Percentiles rank a stretch among this genome's conserved stretches.
Evolutionary conservation across 176 grass and related monocot species (phyloP).

Genomic region (Oryza longistaminata): DNA sequence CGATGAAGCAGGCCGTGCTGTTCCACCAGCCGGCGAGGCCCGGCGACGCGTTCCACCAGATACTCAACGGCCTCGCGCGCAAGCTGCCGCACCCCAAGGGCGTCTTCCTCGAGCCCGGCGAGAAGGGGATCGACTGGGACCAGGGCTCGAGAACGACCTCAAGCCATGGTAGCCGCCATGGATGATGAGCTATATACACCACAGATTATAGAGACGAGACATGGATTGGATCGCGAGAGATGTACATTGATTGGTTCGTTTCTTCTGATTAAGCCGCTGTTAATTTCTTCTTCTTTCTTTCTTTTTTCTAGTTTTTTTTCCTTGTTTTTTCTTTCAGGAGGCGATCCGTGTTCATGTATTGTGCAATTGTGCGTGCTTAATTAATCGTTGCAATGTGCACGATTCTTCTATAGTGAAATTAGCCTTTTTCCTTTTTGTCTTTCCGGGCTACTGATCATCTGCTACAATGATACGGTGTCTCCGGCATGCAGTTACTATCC

Average conservation of each 20-base stretch:
- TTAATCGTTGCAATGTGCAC: background rate
- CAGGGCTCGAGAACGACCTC: conserved; percentile 51
- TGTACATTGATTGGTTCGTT: background rate
- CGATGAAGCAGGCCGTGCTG: conserved; percentile 69
- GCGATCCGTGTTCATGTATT: background rate
- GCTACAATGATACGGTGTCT: no score
- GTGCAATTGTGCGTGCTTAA: background rate
- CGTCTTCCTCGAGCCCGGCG: conserved; percentile 44
- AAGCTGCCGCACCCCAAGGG: conserved; percentile 58
- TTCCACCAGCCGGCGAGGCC: conserved; percentile 64
- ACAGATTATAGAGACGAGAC: background rate
- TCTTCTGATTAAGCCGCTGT: background rate
- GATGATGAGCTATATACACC: background rate
- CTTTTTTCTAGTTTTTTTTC: background rate
- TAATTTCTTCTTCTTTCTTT: background rate
- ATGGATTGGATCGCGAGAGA: background rate
- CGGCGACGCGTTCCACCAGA: conserved; percentile 69
- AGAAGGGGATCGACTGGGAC: conserved; percentile 56
- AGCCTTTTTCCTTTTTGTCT: background rate
- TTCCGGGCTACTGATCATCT: no score
- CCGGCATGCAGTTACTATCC: no score
- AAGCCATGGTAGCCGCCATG: conserved; percentile 41
- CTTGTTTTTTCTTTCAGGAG: background rate
- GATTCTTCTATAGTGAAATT: background rate
- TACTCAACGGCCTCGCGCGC: conserved; percentile 63